A percentile compares a stretch with the other conserved stretches of the same genome.
phyloP scores from a whole-genome alignment of 2,329 filamentous ascomycete species.

The Fusarium humuli region DNA sequence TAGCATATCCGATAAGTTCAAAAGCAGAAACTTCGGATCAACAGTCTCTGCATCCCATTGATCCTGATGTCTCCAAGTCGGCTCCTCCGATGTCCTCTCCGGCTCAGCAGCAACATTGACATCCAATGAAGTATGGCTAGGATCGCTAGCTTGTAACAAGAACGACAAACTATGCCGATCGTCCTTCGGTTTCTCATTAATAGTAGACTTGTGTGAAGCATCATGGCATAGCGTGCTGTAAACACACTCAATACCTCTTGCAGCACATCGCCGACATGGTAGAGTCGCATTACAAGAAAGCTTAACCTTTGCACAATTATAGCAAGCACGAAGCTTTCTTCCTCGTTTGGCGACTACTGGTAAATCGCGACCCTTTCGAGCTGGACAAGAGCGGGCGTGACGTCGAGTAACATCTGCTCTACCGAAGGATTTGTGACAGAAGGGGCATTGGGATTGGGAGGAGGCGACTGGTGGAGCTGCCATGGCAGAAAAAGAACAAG shows the following conservation, averaged over 20 bases:
- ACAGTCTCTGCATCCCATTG: neutral
- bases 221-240: conserved; percentile 28
- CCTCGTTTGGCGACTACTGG: conserved; percentile 22
- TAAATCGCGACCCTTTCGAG: conserved; percentile 10
- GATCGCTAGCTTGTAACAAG: conserved; percentile 17
- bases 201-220: neutral
- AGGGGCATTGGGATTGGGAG: conserved; percentile 1
- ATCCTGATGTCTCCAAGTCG: conserved; percentile 5
- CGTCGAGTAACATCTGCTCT: conserved; percentile 30
- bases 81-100: conserved; percentile 7
- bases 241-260: neutral
- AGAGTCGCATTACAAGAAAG: conserved; percentile 6
- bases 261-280: conserved; percentile 18
- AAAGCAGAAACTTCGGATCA: conserved; percentile 17
- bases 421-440: conserved; percentile 26
- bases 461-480: neutral
- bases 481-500: no score
- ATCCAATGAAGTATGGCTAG: conserved; percentile 5
- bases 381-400: conserved; percentile 21
- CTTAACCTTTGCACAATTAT: conserved; percentile 6
- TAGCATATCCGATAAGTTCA: conserved; percentile 20
- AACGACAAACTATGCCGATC: neutral
- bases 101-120: conserved; percentile 14
- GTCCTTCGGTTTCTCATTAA: neutral
- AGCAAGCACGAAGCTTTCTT: conserved; percentile 31